These are phyloP conservation scores for Opeltia flavorubescens DNA, from an alignment of 495 filamentous ascomycete species.

Conservation along the genomic window DNA sequence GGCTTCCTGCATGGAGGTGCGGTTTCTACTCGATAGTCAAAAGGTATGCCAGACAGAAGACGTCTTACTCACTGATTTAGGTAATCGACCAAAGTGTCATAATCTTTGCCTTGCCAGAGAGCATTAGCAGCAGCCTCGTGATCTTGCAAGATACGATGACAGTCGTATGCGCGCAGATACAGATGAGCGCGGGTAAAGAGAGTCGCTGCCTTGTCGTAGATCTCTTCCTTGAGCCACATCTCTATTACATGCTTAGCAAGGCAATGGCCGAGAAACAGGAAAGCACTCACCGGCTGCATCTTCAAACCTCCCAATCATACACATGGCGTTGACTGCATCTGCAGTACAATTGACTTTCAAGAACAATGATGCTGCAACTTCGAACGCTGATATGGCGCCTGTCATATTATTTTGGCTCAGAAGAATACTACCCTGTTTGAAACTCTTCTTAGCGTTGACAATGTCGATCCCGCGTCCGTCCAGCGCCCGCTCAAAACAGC, in stretches of 20 bases:
- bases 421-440: not conserved
- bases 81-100: slow-evolving; percentile 17
- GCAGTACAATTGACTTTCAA: not conserved
- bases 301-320: not conserved
- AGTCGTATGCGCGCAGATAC: slow-evolving; percentile 10
- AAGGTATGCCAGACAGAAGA: not conserved
- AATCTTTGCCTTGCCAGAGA: slow-evolving; percentile 17
- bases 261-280: not conserved
- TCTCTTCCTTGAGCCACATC: not conserved
- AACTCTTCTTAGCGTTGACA: not conserved
- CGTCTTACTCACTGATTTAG: not conserved
- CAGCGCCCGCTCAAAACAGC: not conserved
- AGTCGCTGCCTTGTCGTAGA: slow-evolving; percentile 11
- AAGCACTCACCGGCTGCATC: not conserved
- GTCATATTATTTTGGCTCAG: not conserved
- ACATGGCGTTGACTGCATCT: slow-evolving; percentile 1
- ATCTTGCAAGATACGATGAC: slow-evolving; percentile 5
- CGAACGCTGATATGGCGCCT: not conserved
- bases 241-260: not conserved
- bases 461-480: not conserved
- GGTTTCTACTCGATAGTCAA: slow-evolving; percentile 3
- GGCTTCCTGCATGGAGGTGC: not conserved
- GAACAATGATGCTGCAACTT: not conserved
- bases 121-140: slow-evolving; percentile 23
- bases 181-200: slow-evolving; percentile 9